Base-by-base conservation (phyloP, 2,329 filamentous ascomycete genomes). In the Daldinia eschscholtzii region DNA sequence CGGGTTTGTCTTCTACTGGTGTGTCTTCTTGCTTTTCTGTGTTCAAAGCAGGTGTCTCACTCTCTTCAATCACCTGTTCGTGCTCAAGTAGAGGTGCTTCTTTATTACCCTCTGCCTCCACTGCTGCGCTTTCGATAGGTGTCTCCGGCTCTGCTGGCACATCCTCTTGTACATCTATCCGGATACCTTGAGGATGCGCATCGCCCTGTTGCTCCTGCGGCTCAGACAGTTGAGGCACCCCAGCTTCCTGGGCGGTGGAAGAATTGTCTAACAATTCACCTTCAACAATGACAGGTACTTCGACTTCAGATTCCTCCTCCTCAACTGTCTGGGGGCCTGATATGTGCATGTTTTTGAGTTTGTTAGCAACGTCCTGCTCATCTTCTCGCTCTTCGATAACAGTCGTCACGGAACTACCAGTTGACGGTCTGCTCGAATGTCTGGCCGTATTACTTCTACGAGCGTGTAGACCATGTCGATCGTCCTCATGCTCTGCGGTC, bases 371-470 rank as follows among this genome's bases (percentile, higher is more conserved):
- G 26, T 84, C 82, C 81, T 80, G 18, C 18, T 92, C 89, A 67
- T 97, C 94, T 75, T 97, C 93, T 62, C 92, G 90, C 57, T 93
- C 89, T 78, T 97, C 93, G 39, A 93, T 86, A 13, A 97, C 93
- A 0, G 93, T 96, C 1, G 90, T 89, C 20, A 97, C 92, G 4
- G 91, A 87, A 60, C 91, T 93, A 56, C 92, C 91, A 13, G 92
- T 91, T 13, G 92, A 95, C 26, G 92, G 92, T 71, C 91, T 94
- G 78, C 93, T 92, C 74, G 93, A 86, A 79, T 97, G 93, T 70
- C 93, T 87, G 77, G 94, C 90, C 5, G 93, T 95, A 75, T 93
- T 97, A 60, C 91, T 89, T 72, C 85, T 84, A 60, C 88, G 72
- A 79, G 88, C 70, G 78, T 88, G 76, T 80, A 77, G 65, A 65